Evolutionary conservation across 306 rosid species (phyloP).

Genomic region (Amphicarpaea edgeworthii): DNA sequence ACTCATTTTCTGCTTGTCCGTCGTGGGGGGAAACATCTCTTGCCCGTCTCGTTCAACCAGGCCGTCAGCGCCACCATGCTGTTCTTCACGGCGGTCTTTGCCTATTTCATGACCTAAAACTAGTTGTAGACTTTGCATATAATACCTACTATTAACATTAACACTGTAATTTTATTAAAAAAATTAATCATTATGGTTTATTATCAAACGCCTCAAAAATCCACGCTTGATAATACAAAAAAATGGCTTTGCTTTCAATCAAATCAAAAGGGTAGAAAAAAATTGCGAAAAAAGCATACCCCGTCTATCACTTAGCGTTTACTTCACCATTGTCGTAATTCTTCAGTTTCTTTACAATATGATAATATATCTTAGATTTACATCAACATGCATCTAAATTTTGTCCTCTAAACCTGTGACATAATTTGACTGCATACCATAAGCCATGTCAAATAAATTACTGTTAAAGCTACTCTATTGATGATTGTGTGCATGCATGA

Average conservation of each 20-base stretch:
- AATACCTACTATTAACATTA: neutral
- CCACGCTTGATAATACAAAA: neutral
- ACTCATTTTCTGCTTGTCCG: constrained; percentile 57
- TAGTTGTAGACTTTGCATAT: neutral
- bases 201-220: neutral
- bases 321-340: constrained; percentile 4
- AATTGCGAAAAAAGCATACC: neutral
- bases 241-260: constrained; percentile 23
- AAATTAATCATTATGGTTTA: neutral
- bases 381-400: neutral
- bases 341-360: neutral
- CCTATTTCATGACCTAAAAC: neutral
- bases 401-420: neutral
- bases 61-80: neutral
- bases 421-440: neutral
- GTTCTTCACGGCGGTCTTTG: too few species aligned
- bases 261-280: neutral
- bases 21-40: constrained; percentile 54
- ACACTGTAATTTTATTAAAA: neutral
- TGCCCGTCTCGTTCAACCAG: too few species aligned
- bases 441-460: neutral
- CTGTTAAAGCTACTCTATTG: neutral
- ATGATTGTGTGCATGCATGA: constrained; percentile 28
- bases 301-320: neutral
- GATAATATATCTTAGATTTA: too few species aligned